Evolutionary conservation across 2,329 filamentous ascomycete species (phyloP).

Genomic region (Metarhizium guizhouense): DNA sequence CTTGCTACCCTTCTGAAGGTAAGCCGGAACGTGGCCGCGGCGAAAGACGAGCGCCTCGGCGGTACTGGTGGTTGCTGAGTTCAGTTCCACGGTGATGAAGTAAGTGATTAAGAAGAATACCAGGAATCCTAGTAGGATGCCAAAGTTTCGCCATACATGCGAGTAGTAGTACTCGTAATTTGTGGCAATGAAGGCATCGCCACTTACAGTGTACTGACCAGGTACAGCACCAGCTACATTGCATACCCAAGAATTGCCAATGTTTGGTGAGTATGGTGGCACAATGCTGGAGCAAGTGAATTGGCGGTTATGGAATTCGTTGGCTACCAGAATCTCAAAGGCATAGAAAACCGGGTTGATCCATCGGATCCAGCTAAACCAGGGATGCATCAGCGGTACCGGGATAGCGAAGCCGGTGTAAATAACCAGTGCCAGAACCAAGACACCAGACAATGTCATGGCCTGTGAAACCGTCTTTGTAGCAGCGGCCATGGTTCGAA

Average conservation of each 20-base stretch:
- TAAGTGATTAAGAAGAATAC: conserved; percentile 56
- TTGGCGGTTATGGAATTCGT: conserved; percentile 55
- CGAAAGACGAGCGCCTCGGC: conserved; percentile 64
- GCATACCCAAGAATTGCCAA: conserved; percentile 43
- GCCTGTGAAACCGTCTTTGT: conserved; percentile 57
- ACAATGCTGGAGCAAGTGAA: conserved; percentile 47
- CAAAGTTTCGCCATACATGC: conserved; percentile 60
- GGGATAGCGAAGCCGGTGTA: conserved; percentile 50
- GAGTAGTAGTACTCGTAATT: conserved; percentile 48
- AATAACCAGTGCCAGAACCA: conserved; percentile 52
- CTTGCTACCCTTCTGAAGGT: conserved; percentile 24
- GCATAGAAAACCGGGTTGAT: conserved; percentile 66
- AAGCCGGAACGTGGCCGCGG: conserved; percentile 39
- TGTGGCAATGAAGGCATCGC: conserved; percentile 49
- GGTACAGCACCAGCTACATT: conserved; percentile 43
- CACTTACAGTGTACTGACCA: conserved; percentile 45
- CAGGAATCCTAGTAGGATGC: conserved; percentile 56
- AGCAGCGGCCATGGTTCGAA: conserved; percentile 62
- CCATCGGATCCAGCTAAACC: conserved; percentile 70
- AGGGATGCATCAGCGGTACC: conserved; percentile 53
- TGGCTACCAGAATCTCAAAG: conserved; percentile 64
- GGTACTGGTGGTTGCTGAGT: conserved; percentile 51
- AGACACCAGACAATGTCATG: conserved; percentile 40
- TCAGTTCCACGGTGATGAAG: conserved; percentile 54
- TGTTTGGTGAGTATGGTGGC: conserved; percentile 34